Conservation (phyloP, 148 eudicot species). For the Amaranthus cruentus region DNA sequence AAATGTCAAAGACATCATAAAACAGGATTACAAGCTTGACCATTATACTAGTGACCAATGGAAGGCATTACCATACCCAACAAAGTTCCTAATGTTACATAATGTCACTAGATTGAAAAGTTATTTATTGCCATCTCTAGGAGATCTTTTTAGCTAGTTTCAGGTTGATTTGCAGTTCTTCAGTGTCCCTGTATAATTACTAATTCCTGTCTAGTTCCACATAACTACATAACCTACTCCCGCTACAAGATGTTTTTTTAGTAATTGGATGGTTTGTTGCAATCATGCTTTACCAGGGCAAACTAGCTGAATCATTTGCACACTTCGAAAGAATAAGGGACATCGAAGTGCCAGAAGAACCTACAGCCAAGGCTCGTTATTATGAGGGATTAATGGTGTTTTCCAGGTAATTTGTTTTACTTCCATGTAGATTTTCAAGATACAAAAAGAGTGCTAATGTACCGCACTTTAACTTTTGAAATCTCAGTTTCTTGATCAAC, state of each 20-base stretch:
- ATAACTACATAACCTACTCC: not conserved
- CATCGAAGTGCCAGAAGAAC: slow-evolving; percentile 66
- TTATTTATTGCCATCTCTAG: not conserved
- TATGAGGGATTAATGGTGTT: slow-evolving; percentile 61
- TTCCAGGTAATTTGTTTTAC: slow-evolving; percentile 47
- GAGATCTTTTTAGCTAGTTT: not conserved
- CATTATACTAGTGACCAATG: not conserved
- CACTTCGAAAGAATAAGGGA: slow-evolving; percentile 72
- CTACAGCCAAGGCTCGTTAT: slow-evolving; percentile 58
- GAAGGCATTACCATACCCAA: not conserved
- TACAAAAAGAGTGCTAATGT: not conserved
- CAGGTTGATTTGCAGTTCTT: not conserved
- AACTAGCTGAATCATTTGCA: slow-evolving; percentile 44
- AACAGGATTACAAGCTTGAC: not conserved
- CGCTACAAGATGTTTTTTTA: not conserved
- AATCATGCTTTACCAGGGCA: slow-evolving; percentile 40
- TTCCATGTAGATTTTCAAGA: not conserved
- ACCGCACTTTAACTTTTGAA: not conserved
- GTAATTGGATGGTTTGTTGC: not conserved
- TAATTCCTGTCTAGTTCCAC: not conserved
- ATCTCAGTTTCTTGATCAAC: slow-evolving; percentile 46
- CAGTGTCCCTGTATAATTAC: not conserved
- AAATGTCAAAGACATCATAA: not conserved
- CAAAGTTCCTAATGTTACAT: not conserved
- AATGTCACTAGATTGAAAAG: not conserved